Evolutionary conservation across 495 filamentous ascomycete genomes (phyloP).

Genomic region (Tuber borchii): DNA sequence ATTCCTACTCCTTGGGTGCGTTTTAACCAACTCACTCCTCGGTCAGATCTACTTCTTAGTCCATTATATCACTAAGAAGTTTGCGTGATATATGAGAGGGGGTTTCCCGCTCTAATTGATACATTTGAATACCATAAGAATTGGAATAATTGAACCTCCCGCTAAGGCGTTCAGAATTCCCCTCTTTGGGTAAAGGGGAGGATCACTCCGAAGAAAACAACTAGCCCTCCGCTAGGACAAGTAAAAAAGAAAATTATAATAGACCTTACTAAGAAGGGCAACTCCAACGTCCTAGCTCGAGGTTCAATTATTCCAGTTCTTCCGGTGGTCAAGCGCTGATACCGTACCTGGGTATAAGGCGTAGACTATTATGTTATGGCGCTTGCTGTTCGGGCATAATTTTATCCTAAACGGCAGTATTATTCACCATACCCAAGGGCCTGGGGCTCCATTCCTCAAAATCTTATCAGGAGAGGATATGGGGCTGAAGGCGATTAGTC

Average conservation of each 20-base stretch:
- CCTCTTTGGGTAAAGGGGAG: too few species aligned
- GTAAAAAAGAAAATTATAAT: too few species aligned
- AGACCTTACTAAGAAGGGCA: too few species aligned
- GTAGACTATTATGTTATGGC: neutral
- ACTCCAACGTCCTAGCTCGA: too few species aligned
- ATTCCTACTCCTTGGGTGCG: neutral
- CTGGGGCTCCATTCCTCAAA: neutral
- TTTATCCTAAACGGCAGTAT: neutral
- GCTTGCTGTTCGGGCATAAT: neutral
- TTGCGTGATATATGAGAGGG: neutral
- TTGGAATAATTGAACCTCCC: too few species aligned
- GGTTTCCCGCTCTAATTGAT: neutral
- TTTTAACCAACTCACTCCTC: neutral
- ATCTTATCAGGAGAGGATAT: neutral
- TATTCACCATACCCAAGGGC: neutral
- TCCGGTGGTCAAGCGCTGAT: neutral
- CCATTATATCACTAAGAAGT: neutral
- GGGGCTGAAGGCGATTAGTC: neutral
- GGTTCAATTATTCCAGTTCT: too few species aligned
- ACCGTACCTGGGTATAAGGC: neutral
- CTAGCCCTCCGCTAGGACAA: too few species aligned
- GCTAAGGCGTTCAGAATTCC: too few species aligned
- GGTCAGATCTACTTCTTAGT: neutral
- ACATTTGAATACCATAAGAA: neutral
- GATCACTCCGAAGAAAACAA: too few species aligned